These are phyloP conservation scores for Globisporangium cystogenes DNA, from an alignment of 352 stramenopile species.

Conservation along the genomic window DNA sequence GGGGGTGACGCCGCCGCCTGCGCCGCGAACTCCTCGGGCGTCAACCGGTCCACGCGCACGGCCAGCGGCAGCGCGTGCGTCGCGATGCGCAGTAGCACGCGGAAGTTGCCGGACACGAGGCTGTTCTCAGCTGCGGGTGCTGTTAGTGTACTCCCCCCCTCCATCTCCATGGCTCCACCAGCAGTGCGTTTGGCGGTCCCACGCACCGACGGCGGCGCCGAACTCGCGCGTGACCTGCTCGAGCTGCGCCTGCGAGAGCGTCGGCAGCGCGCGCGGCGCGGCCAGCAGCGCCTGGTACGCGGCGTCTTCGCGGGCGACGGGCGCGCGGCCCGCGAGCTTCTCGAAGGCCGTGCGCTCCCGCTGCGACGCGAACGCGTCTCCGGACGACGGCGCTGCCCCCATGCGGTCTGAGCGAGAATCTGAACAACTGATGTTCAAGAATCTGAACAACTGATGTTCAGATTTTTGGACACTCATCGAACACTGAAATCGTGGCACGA, in stretches of 20 bases:
- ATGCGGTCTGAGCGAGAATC: constrained; percentile 12
- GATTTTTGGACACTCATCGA: too few relatives aligned
- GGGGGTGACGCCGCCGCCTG: constrained; percentile 19
- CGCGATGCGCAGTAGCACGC: constrained; percentile 56
- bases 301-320: constrained; percentile 40
- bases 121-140: constrained; percentile 48
- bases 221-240: constrained; percentile 59
- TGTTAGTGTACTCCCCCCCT: neutral
- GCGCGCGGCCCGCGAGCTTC: constrained; percentile 55
- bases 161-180: too few relatives aligned
- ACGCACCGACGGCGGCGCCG: constrained; percentile 49
- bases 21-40: constrained; percentile 33
- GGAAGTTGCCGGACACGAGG: constrained; percentile 67
- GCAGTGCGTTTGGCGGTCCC: neutral
- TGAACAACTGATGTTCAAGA: too few relatives aligned
- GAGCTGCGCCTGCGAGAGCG: constrained; percentile 53
- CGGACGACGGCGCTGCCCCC: constrained; percentile 35
- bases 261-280: constrained; percentile 29
- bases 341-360: constrained; percentile 59
- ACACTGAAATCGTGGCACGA: too few relatives aligned
- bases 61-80: constrained; percentile 49
- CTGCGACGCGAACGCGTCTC: constrained; percentile 34
- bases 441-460: too few relatives aligned
- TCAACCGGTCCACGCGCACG: constrained; percentile 54
- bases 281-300: constrained; percentile 49